These are phyloP conservation scores for Aspergillus sp. DNA, from an alignment of 2,329 filamentous ascomycete genomes.

Conservation along the genomic window DNA sequence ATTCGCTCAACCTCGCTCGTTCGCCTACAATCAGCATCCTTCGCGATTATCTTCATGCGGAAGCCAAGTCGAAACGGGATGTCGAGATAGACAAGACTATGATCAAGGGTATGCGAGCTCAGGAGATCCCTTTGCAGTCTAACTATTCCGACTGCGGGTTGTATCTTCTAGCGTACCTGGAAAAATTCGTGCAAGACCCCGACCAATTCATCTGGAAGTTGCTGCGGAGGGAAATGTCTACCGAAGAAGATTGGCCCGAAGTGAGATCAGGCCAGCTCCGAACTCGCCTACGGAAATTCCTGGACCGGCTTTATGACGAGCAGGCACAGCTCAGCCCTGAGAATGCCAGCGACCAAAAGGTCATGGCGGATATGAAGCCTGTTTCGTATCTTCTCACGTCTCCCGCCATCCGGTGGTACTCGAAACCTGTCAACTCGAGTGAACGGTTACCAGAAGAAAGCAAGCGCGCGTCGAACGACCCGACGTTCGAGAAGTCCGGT, in stretches of 20 bases:
- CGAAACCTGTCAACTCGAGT: not conserved
- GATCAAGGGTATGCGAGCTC: conserved; percentile 66
- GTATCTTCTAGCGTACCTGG: conserved; percentile 79
- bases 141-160: conserved; percentile 91
- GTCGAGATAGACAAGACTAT: conserved; percentile 46
- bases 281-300: conserved; percentile 61
- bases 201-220: conserved; percentile 67
- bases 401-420: not conserved
- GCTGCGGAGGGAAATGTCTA: conserved; percentile 63
- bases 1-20: conserved; percentile 73
- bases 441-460: not conserved
- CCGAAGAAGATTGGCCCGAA: conserved; percentile 54
- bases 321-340: conserved; percentile 47
- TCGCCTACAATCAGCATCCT: conserved; percentile 64
- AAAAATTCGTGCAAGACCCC: conserved; percentile 76
- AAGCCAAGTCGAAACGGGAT: conserved; percentile 65
- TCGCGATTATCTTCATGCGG: conserved; percentile 73
- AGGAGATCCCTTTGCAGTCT: conserved; percentile 71
- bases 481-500: not conserved
- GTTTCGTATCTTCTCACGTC: conserved; percentile 34
- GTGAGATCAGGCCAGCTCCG: conserved; percentile 61
- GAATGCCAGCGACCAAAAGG: conserved; percentile 38
- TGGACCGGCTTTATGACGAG: conserved; percentile 62
- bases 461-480: not conserved
- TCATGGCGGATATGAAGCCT: conserved; percentile 29